Evolutionary conservation across 192 early-diverging fungal species (phyloP), one percentile per base, ranked within the genome.

Genomic region (Linnemannia exigua): DNA sequence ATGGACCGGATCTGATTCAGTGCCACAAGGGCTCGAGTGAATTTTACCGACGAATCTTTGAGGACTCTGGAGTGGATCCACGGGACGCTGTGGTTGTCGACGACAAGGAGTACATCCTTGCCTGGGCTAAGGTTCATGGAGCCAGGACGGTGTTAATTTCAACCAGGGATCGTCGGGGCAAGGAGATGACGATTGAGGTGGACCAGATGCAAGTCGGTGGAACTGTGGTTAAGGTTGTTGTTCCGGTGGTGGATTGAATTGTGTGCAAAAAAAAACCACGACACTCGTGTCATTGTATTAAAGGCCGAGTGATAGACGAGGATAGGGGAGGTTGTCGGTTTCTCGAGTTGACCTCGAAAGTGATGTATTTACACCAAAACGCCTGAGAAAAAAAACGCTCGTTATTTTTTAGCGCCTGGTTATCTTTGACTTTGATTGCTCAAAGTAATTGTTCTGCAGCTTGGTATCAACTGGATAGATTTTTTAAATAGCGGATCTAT

Each of bases 61-160:
- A 66, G 31, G 52, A 78, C 48, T 78, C 66, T 37, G 76, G 76
- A 5, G 52, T 84, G 0, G 66, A 77, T 46, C 67, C 82, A 36
- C 33, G 66, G 11, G 72, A 74, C 17, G 82, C 82, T 6, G 41
- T 84, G 25, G 67, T 84, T 22, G 82, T 84, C 51, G 82, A 84
- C 47, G 82, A 84, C 51, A 84, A 84, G 71, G 82, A 84, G 51
- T 33, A 77, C 3, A 79, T 84, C 38, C 66, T 84, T 46, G 71
- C 48, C 22, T 84, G 82, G 82, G 82, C 82, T 67, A 84, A 84
- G 58, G 72, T 75, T 4, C 67, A 79, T 20, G 82, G 82, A 5
- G 76, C 66, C 0, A 77, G 76, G 19, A 84, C 82, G 0, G 82
- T 84, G 11, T 17, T 78, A 41, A 84, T 84, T 41, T 84, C 82